Conservation (phyloP, 495 filamentous ascomycete species). For the Choiromyces venosus region DNA sequence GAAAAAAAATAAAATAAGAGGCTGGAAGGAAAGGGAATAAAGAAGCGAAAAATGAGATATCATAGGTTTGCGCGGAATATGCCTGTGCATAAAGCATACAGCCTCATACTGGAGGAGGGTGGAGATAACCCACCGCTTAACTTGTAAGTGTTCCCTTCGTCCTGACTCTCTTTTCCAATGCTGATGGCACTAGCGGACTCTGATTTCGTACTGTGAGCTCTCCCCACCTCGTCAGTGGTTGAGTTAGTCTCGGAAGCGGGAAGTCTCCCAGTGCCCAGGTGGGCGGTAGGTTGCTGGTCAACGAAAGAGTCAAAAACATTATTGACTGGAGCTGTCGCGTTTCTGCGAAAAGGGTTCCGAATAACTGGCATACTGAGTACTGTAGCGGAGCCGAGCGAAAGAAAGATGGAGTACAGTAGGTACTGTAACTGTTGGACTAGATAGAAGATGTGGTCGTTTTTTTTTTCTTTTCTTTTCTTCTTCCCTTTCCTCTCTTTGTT, state of each 20-base stretch:
- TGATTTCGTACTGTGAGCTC: background rate
- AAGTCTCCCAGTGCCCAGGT: constrained; percentile 16
- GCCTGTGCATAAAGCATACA: constrained; percentile 8
- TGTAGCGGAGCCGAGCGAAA: constrained; percentile 11
- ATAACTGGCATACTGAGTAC: constrained; percentile 36
- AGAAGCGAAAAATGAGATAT: constrained; percentile 12
- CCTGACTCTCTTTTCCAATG: constrained; percentile 34
- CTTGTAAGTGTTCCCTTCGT: constrained; percentile 37
- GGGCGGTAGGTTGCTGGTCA: constrained; percentile 3
- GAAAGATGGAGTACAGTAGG: constrained; percentile 10
- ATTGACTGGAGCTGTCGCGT: constrained; percentile 15
- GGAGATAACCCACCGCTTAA: constrained; percentile 35
- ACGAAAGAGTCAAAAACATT: constrained; percentile 24
- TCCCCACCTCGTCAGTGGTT: constrained; percentile 7
- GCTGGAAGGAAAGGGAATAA: constrained; percentile 9
- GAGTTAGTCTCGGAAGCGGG: constrained; percentile 19
- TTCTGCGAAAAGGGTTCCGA: constrained; percentile 41
- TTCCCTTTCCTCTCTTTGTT: background rate
- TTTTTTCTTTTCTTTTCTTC: background rate
- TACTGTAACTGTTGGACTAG: background rate
- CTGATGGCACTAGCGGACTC: constrained; percentile 30
- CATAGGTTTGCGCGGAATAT: background rate
- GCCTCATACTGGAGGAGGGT: constrained; percentile 6
- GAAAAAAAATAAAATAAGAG: background rate
- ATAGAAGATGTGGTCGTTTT: background rate